Conservation (phyloP, 345 rosid species). For the Clausena lansium region DNA sequence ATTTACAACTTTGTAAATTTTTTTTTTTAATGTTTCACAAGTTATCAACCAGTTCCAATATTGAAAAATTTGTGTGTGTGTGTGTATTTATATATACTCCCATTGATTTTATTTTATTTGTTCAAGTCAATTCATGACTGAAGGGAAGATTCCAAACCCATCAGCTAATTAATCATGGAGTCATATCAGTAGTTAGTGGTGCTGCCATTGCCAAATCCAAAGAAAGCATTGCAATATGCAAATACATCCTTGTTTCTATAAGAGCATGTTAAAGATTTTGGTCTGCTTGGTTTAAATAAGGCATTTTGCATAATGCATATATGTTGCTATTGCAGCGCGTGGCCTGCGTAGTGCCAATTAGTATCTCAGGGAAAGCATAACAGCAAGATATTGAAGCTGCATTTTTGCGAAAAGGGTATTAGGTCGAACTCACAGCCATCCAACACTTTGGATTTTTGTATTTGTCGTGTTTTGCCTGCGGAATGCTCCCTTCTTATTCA, state of each 20-base stretch:
- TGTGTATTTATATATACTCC: too few species aligned
- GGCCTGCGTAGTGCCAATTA: background rate
- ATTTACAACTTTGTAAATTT: too few species aligned
- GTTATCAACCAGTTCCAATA: too few species aligned
- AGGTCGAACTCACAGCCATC: constrained; percentile 18
- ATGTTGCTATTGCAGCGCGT: background rate
- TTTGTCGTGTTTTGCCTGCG: constrained; percentile 24
- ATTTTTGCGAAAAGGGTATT: background rate
- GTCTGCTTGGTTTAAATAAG: background rate
- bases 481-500: constrained; percentile 4
- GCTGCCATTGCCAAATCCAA: background rate
- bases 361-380: background rate
- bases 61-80: too few species aligned
- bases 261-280: background rate
- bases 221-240: background rate
- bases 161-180: background rate
- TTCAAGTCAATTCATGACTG: too few species aligned
- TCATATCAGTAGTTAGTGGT: background rate
- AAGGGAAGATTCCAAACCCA: background rate
- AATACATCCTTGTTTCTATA: background rate
- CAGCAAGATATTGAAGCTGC: background rate
- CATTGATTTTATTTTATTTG: too few species aligned
- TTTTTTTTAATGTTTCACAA: too few species aligned
- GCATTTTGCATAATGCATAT: background rate
- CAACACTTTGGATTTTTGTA: constrained; percentile 23